Evolutionary conservation across 306 rosid genomes (phyloP).

Genomic region (barrel medic (Medicago truncatula)): MtrunA17r5.0-ANR NC_053046.1:1890501-1891000

Average conservation of each 20-base stretch:
- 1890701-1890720: slow-evolving; percentile 75
- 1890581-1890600: slow-evolving; percentile 77
- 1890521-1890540: slow-evolving; percentile 92
- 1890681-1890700: slow-evolving; percentile 55
- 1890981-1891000: slow-evolving; percentile 56
- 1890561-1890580: slow-evolving; percentile 67
- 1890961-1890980: slow-evolving; percentile 56
- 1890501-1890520: slow-evolving; percentile 86
- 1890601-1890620: slow-evolving; percentile 68
- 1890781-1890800: slow-evolving; percentile 79
- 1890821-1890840: slow-evolving; percentile 82
- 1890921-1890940: slow-evolving; percentile 62
- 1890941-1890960: slow-evolving; percentile 87
- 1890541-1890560: slow-evolving; percentile 81
- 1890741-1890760: slow-evolving; percentile 65
- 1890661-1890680: slow-evolving; percentile 59
- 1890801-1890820: slow-evolving; percentile 72
- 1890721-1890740: slow-evolving; percentile 92
- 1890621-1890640: slow-evolving; percentile 70
- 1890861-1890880: slow-evolving; percentile 61
- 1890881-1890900: slow-evolving; percentile 77
- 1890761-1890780: slow-evolving; percentile 52
- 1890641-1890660: slow-evolving; percentile 92
- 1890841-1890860: slow-evolving; percentile 69
- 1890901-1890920: slow-evolving; percentile 58